Percentiles rank a stretch among this genome's conserved stretches.
Evolutionary conservation across 2,329 filamentous ascomycete genomes (phyloP).

Genomic region (Colletotrichum eremochloae): DNA sequence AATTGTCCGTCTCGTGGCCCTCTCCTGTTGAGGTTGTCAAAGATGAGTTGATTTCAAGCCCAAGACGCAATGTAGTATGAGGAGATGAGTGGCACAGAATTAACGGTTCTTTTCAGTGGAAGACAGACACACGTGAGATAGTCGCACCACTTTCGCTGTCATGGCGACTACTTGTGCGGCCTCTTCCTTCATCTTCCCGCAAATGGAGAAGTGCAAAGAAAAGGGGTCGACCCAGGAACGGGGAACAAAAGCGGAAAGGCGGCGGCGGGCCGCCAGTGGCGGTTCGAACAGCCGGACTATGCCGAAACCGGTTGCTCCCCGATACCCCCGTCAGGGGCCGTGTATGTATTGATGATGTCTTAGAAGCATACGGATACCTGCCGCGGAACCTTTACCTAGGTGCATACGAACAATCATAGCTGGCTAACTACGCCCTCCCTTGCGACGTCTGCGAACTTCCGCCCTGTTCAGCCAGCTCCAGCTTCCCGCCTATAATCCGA

Average conservation of each 20-base stretch:
- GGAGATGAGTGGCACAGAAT: not conserved
- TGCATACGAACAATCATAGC: not conserved
- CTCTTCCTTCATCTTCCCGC: not conserved
- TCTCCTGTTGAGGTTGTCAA: not conserved
- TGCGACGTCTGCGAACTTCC: not conserved
- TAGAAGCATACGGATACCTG: not conserved
- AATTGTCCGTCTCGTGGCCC: not conserved
- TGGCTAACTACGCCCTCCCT: not conserved
- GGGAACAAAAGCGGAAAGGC: not conserved
- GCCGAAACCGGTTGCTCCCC: not conserved
- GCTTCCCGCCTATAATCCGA: not conserved
- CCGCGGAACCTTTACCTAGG: not conserved
- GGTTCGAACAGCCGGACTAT: not conserved
- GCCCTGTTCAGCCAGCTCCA: not conserved
- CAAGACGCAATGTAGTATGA: not conserved
- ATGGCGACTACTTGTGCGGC: not conserved
- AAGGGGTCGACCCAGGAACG: not conserved
- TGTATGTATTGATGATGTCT: not conserved
- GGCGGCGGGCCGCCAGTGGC: conserved; percentile 1
- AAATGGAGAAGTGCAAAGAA: not conserved
- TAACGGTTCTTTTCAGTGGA: not conserved
- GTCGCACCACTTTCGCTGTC: not conserved
- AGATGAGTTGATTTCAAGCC: not conserved
- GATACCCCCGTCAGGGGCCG: not conserved
- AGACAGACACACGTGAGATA: not conserved